These are phyloP conservation scores for Lentinula sp. DNA, from an alignment of 768 basidiomycete genomes.

Conservation along the genomic window DNA sequence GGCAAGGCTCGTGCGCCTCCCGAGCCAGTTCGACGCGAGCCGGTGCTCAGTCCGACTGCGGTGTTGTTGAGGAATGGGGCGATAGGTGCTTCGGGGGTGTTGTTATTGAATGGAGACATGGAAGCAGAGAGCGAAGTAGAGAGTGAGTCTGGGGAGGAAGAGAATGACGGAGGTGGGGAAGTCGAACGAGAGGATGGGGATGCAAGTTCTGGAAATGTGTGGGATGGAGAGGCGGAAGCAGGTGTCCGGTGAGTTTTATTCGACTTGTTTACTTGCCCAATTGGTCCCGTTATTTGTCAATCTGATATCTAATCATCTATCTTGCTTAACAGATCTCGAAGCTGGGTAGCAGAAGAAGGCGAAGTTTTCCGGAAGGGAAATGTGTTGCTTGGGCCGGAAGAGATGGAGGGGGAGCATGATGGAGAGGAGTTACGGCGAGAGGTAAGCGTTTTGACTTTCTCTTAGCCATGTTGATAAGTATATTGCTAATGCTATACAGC, in stretches of 20 bases:
- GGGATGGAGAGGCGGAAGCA: not conserved
- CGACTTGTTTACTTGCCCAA: too few relatives aligned
- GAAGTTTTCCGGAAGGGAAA: constrained; percentile 93
- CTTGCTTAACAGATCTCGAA: constrained; percentile 47
- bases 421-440: constrained; percentile 85
- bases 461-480: not conserved
- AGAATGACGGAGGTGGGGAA: constrained; percentile 21
- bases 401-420: constrained; percentile 85
- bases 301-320: not conserved
- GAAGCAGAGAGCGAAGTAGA: not conserved
- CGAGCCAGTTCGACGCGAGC: constrained; percentile 62
- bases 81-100: not conserved
- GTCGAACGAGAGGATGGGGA: constrained; percentile 13
- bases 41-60: constrained; percentile 65
- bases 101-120: not conserved
- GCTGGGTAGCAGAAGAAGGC: constrained; percentile 90
- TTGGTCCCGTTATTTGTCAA: too few relatives aligned
- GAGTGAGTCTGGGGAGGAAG: not conserved
- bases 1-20: constrained; percentile 72
- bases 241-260: not conserved
- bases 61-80: constrained; percentile 37
- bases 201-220: not conserved
- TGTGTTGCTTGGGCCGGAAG: constrained; percentile 71
- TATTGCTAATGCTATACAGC: constrained; percentile 29
- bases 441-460: constrained; percentile 31